Evolutionary conservation across 2,329 filamentous ascomycete species (phyloP).

Genomic region (Sclerotiophoma versabilis): DNA sequence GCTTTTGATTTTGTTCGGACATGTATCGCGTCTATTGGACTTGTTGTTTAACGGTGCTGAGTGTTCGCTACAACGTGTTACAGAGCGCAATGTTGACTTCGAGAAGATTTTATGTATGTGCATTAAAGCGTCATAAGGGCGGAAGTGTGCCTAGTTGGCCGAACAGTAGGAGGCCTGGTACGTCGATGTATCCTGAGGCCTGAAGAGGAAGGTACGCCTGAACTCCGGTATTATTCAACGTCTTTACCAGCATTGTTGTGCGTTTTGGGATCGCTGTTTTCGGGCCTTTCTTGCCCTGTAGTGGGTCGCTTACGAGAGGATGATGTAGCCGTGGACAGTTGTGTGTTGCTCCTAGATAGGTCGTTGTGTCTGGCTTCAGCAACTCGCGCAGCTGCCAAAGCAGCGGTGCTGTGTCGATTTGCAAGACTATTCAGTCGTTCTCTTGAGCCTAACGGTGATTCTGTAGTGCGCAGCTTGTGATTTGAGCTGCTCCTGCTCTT

Average conservation of each 20-base stretch:
- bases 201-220: conserved; percentile 3
- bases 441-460: conserved; percentile 17
- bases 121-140: neutral
- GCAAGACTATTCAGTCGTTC: conserved; percentile 28
- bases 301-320: conserved; percentile 3
- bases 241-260: neutral
- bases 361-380: conserved; percentile 18
- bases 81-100: neutral
- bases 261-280: conserved; percentile 8
- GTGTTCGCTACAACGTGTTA: neutral
- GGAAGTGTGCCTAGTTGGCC: neutral
- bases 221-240: conserved; percentile 2
- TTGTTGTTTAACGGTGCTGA: neutral
- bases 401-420: conserved; percentile 29
- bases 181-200: conserved; percentile 1
- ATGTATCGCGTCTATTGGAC: neutral
- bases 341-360: conserved; percentile 8
- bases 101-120: neutral
- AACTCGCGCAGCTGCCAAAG: conserved; percentile 28
- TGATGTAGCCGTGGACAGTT: conserved; percentile 5
- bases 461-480: conserved; percentile 18
- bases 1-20: neutral
- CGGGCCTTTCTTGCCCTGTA: neutral
- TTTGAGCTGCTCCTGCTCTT: conserved; percentile 32
- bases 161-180: neutral